phyloP scores from a whole-genome alignment of 164 flowering plant genomes.

The Umbilicus rupestris region DNA sequence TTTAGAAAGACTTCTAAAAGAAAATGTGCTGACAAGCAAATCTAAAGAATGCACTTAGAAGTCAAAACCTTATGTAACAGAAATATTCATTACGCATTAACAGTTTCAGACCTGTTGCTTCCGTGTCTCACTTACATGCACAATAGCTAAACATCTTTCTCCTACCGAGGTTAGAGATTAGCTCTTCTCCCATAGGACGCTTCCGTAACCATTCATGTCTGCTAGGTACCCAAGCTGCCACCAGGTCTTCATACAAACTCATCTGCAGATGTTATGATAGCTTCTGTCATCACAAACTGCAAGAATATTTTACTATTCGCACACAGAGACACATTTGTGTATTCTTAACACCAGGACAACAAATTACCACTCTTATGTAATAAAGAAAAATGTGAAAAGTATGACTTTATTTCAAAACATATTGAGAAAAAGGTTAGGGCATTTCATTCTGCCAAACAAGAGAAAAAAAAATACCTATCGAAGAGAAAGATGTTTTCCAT shows the following conservation, averaged over 20 bases:
- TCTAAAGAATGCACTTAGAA: neutral
- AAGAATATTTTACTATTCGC: neutral
- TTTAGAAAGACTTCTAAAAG: neutral
- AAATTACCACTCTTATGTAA: neutral
- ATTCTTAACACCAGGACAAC: too few relatives aligned
- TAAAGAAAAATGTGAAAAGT: neutral
- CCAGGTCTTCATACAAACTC: conserved; percentile 95
- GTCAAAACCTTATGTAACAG: neutral
- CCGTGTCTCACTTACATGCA: conserved; percentile 52
- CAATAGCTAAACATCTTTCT: conserved; percentile 86
- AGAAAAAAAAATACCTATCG: too few relatives aligned
- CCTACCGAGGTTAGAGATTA: conserved; percentile 61
- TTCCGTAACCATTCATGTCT: conserved; percentile 78
- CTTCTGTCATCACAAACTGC: neutral
- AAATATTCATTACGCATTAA: neutral
- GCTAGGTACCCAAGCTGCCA: conserved; percentile 99
- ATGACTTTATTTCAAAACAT: neutral
- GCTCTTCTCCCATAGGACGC: conserved; percentile 72
- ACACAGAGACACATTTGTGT: too few relatives aligned
- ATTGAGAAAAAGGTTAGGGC: neutral
- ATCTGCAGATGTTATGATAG: conserved; percentile 43
- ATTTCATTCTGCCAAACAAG: neutral
- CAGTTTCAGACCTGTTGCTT: conserved; percentile 1
- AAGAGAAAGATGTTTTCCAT: too few relatives aligned
- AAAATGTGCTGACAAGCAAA: neutral